Base-by-base conservation (phyloP, 768 basidiomycete genomes). In the Lactifluus echinatus region DNA sequence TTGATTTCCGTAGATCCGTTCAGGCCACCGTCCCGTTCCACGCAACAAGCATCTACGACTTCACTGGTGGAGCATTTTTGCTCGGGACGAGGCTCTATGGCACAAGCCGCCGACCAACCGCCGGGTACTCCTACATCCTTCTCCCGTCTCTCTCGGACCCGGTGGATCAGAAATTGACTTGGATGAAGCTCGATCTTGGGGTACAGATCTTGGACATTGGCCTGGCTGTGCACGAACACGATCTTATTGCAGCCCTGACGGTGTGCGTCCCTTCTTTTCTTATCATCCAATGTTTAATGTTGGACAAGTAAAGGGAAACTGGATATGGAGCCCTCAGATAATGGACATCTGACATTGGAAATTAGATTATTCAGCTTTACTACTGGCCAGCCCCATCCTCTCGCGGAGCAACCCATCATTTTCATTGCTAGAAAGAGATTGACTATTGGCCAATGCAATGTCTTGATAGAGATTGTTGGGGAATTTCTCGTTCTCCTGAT, bases 21-120 rank as follows among this genome's bases (percentile, higher is more conserved):
- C 48, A 50, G 8, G 48, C 57, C 10, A 31, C 21, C 19, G 60
- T 63, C 21, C 51, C 50, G 26, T 63, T 63, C 33, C 28, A 42
- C 5, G 53, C 60, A 37, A 62, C 59, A 2, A 53, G 59, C 24
- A 61, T 63, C n/a, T 63, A 63, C 60, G 62, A 63, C 44, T 54
- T 63, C 28, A 63, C 62, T 3, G 62, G 59, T 15, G 62, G 60
- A 1, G 60, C 60, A 1, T 56, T 63, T 23, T 40, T 63, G 14
- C 62, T 63, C 26, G 62, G 62, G 8, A 63, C 59, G 44, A 52
- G 45, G 12, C 42, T 45, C 21, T 29, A 42, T 19, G 45, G 36
- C 17, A 7, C 37, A 1, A 55, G 43, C 15, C 55, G 40, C 12
- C 33, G 53, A 11, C 39, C 47, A 7, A 63, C 60, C 1, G 26